Percentiles rank a stretch among this genome's conserved stretches.
phyloP scores from a whole-genome alignment of 768 basidiomycete species.

The Mycena floridula region DNA sequence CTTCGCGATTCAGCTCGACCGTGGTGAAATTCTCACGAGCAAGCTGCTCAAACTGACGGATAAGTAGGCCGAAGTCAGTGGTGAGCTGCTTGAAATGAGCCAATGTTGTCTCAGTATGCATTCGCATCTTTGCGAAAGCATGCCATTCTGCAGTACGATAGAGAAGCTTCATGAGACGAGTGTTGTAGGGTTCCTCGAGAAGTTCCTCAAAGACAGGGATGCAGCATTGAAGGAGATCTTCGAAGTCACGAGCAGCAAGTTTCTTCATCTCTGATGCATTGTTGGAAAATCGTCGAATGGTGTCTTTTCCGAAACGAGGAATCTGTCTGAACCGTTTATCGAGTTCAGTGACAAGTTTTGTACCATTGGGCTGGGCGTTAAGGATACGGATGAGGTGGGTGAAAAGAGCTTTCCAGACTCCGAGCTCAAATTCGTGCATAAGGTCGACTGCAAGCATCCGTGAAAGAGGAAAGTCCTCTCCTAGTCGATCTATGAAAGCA shows the following conservation, averaged over 20 bases:
- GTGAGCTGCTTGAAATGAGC: conserved; percentile 5
- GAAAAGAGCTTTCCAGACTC: conserved; percentile 28
- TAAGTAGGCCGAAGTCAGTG: background rate
- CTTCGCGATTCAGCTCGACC: conserved; percentile 2
- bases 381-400: conserved; percentile 26
- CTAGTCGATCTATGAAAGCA: conserved; percentile 17
- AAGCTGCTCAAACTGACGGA: conserved; percentile 2
- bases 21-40: background rate
- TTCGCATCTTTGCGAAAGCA: conserved; percentile 12
- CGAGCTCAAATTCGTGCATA: conserved; percentile 31
- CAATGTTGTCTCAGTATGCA: conserved; percentile 12
- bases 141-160: conserved; percentile 14
- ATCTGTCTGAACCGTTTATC: conserved; percentile 8
- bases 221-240: conserved; percentile 23
- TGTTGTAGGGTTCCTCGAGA: conserved; percentile 8
- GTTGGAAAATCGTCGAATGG: conserved; percentile 21
- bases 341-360: conserved; percentile 6
- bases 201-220: conserved; percentile 31
- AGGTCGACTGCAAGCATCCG: conserved; percentile 23
- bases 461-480: conserved; percentile 15
- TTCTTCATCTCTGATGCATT: conserved; percentile 24
- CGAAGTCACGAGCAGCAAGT: conserved; percentile 25
- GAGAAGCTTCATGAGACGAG: conserved; percentile 6
- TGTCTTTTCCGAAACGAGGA: conserved; percentile 14
- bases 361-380: conserved; percentile 9